Evolutionary conservation across 2,329 filamentous ascomycete genomes (phyloP), one percentile per base, ranked within the genome.

Genomic region (Tolypocladium paradoxum): DNA sequence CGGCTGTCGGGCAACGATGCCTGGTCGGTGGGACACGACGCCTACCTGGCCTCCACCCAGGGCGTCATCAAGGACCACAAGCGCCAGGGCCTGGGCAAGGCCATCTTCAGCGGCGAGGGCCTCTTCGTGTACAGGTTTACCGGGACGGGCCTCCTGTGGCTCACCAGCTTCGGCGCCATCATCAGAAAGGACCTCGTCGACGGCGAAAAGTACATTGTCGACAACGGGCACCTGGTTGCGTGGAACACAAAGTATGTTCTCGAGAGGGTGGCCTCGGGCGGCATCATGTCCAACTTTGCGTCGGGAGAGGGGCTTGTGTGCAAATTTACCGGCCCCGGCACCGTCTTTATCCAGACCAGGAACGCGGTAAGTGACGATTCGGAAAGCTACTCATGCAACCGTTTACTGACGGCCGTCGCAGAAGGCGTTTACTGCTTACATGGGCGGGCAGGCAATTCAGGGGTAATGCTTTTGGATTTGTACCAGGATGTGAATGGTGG

Each of bases 221-320:
- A 96, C 63, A 96, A 96, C 62, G 90, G 90, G 3, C 90, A 97
- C 61, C 77, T 97, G 1, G 90, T 97, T 0, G 92, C 93, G 0
- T 99, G 93, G 93, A 96, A 96, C 67, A 91, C 88, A 65, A 90
- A 95, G 64, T 99, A 97, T 64, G 79, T 88, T 5, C 83, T 99
- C 57, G 90, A 96, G 72, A 84, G 93, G 18, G 87, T 95, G 4
- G 85, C 92, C 0, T 93, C 88, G 3, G 93, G 93, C 2, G 93
- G 93, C 37, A 84, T 99, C 57, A 86, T 99, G n/a, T 92, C 88
- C n/a, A 84, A 85, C 11, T 69, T 96, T 24, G 83, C 84, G 31
- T 85, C 89, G 0, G 87, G 80, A 0, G 93, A 99, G 70, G 93
- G 93, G 0, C 73, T 97, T 36, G 91, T 96, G 4, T 99, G 93